Evolutionary conservation across 73 alveolate genomes (phyloP), one percentile per base, ranked within the genome.

Genomic region (Paramecium sonneborni): DNA sequence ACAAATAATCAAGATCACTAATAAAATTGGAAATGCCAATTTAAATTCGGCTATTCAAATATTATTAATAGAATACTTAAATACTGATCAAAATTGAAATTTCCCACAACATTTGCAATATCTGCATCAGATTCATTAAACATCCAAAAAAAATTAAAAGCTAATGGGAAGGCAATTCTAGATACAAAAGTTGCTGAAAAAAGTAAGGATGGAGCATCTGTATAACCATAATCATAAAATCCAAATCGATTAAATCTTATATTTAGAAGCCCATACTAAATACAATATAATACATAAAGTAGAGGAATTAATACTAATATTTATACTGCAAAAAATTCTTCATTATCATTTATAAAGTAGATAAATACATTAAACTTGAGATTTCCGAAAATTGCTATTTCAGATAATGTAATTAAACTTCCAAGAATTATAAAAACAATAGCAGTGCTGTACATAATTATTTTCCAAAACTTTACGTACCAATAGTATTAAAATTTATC

Each of bases 141-240:
- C 72, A 79, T 38, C 90, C 90, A 79, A 39, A 79, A 43, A 20
- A 79, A 79, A 79, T 79, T 79, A 46, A 79, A 79, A 20, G 90
- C 69, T 21, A 79, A 34, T 6, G 90, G 90, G 21, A 79, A 79
- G 4, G 90, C 90, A n/a, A 79, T 44, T 79, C 90, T 79, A 41
- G 90, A 79, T 5, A 79, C 26, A 1, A 79, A 79, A 18, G 90
- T 79, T 1, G 90, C 69, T 79, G 90, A 79, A 39, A 79, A 79
- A 15, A 79, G 39, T 24, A 79, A 44, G 3, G 90, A 79, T 20
- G 90, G 90, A 10, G 52, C 90, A 79, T 79, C 90, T 23, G 90
- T 79, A 15, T 14, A 46, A 20, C 74, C 90, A 37, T 72, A 72
- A 43, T 79, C 55, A 79, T 79, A 79, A 79, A 79, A 79, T 41